A percentile compares a stretch with the other conserved stretches of the same genome.
Evolutionary conservation across 2,329 filamentous ascomycete species (phyloP).

Genomic region (Hymenoscyphus scutula): DNA sequence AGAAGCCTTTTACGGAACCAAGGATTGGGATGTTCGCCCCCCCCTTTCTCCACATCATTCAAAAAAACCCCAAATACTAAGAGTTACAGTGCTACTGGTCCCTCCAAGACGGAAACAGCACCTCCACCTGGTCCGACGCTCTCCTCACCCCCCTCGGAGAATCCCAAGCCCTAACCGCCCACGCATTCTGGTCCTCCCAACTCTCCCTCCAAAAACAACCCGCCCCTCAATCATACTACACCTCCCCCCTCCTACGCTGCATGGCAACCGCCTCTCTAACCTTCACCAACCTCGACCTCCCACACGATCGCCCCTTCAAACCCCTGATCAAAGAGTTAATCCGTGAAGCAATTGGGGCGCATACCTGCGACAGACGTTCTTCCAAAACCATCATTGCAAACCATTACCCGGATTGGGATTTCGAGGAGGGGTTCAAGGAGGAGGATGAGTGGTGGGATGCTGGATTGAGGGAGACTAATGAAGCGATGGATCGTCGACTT

Average conservation of each 20-base stretch:
- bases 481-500: constrained; percentile 49
- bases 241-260: constrained; percentile 61
- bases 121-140: constrained; percentile 61
- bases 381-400: constrained; percentile 50
- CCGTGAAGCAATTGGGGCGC: constrained; percentile 64
- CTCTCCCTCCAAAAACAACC: constrained; percentile 54
- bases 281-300: constrained; percentile 53
- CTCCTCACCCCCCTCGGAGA: constrained; percentile 57
- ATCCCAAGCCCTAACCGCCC: constrained; percentile 57
- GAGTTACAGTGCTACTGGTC: constrained; percentile 60
- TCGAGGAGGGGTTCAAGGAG: constrained; percentile 63
- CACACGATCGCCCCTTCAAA: constrained; percentile 49
- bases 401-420: constrained; percentile 51
- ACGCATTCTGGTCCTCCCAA: constrained; percentile 56
- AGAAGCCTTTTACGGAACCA: constrained; percentile 64
- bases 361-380: constrained; percentile 66
- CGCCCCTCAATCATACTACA: constrained; percentile 62
- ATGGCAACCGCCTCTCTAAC: constrained; percentile 60
- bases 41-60: background rate
- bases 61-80: constrained; percentile 5
- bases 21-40: constrained; percentile 61
- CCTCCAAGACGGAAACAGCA: constrained; percentile 60
- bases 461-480: constrained; percentile 42
- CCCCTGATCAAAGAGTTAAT: constrained; percentile 64
- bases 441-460: constrained; percentile 50